Conservation (phyloP, 2,329 filamentous ascomycete species). For the Curvularia lunata region DNA sequence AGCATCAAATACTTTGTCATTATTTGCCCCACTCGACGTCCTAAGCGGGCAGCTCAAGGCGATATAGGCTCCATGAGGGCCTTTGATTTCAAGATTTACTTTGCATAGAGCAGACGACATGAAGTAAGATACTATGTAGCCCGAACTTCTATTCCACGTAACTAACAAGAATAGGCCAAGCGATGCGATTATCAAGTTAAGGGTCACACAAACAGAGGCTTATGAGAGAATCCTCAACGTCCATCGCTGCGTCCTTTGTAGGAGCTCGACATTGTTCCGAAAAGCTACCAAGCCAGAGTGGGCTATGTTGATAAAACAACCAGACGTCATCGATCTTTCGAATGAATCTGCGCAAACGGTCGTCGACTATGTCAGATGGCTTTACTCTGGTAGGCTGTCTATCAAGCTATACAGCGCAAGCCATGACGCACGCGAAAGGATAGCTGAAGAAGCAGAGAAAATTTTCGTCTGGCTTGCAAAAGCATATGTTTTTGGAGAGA, state of each 20-base stretch:
- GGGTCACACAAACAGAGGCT: neutral
- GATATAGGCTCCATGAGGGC: too few relatives aligned
- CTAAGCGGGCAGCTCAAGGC: too few relatives aligned
- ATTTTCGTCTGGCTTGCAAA: neutral
- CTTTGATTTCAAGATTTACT: too few relatives aligned
- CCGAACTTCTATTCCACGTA: neutral
- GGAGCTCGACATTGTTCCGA: neutral
- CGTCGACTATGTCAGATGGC: neutral
- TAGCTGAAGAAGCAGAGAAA: neutral
- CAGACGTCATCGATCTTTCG: neutral
- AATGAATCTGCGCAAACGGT: neutral
- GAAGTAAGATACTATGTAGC: neutral
- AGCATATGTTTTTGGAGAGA: neutral
- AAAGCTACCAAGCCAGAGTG: neutral
- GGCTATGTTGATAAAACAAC: neutral
- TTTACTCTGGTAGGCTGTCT: neutral
- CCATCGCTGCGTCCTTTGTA: neutral
- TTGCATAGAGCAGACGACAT: neutral
- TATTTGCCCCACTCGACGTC: too few relatives aligned
- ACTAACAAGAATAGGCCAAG: neutral
- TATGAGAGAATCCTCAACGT: neutral
- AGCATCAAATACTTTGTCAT: too few relatives aligned
- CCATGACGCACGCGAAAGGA: neutral
- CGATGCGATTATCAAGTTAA: neutral
- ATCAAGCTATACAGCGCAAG: neutral